Base-by-base conservation (phyloP, 1,139 yeast species). In the Debaryomyces sp. region DNA sequence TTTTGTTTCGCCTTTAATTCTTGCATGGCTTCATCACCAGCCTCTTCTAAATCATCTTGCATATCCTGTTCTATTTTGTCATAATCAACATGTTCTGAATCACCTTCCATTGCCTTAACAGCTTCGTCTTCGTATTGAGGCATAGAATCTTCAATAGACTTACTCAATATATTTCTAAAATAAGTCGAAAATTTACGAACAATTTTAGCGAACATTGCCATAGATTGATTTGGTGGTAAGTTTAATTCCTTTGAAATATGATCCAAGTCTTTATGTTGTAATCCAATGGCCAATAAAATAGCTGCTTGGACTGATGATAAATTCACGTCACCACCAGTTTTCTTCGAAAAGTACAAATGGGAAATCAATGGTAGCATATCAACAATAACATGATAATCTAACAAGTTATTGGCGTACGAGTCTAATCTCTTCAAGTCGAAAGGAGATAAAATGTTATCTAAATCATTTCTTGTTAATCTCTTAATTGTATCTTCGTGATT, bases 181-280 rank as follows among this genome's bases (percentile, higher is more conserved):
- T 80, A 80, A 32, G 79, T 73, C 1, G 96, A 83, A 50, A 91
- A 80, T 68, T 94, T 94, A 64, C 97, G 85, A 51, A 92, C 77
- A 50, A 91, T 84, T 72, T 94, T 95, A 46, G 96, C 90, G 72
- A 94, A 94, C 97, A 95, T 94, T 4, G 99, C 99, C 80, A 94
- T 84, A 2, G 92, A 81, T 72, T 95, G 99, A 60, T 85, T 90
- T 6, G 88, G 75, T 22, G 96, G 96, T 55, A 94, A 77, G 58
- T 87, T 87, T 62, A 94, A 78, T 65, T 94, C 99, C 48, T 74
- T 78, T 26, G 96, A 78, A 41, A 94, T 81, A 38, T 78, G 81
- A 58, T 92, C 97, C 58, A 94, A 80, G 51, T 82, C 85, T 71
- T 94, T 94, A 70, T 85, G 95, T 68, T 94, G 99, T 55, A 94